Evolutionary conservation across 768 basidiomycete species (phyloP), one percentile per base, ranked within the genome.

Genomic region (Tricholoma matsutake): DNA sequence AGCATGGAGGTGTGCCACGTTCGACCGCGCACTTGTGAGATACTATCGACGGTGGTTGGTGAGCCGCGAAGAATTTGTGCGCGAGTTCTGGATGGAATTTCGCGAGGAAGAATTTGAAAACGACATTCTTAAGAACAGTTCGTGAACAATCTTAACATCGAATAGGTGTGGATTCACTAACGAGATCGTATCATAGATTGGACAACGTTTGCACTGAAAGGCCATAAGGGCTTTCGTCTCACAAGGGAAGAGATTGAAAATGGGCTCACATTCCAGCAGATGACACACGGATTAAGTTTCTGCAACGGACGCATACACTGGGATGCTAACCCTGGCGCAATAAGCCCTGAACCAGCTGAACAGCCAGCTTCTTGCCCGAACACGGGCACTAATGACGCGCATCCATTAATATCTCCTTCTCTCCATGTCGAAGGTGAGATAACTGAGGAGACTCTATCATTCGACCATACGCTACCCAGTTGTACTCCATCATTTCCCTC

Each of bases 31-130:
- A 18, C 62, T 82, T 39, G 71, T 71, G 25, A 68, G 80, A 56
- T 80, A 79, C 62, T 77, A 75, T 65, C 67, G 76, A 37, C 69
- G 74, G 16, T 81, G 80, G 80, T 69, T 81, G 34, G 65, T 79
- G 10, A 74, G 70, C 57, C 64, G 71, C 25, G 76, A 78, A 31
- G 72, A 75, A 68, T 76, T 71, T 56, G 51, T 78, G 13, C 69
- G 68, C 56, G 69, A 69, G 10, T 79, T 80, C 63, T 78, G 69
- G 65, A 58, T 71, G 1, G 80, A 81, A 64, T 82, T 45, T 45
- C 8, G 18, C 1, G 43, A 45, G 8, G 43, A 45, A 20, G 43
- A 45, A 22, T 45, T 77, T 64, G 74, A 70, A 41, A 73, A 7
- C 6, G 43, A 45, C 11, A 22, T 45, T 45, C 43, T 79, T 16